Conservation (phyloP, 176 grass and related monocot species). For the Bothriochloa decipiens region DNA sequence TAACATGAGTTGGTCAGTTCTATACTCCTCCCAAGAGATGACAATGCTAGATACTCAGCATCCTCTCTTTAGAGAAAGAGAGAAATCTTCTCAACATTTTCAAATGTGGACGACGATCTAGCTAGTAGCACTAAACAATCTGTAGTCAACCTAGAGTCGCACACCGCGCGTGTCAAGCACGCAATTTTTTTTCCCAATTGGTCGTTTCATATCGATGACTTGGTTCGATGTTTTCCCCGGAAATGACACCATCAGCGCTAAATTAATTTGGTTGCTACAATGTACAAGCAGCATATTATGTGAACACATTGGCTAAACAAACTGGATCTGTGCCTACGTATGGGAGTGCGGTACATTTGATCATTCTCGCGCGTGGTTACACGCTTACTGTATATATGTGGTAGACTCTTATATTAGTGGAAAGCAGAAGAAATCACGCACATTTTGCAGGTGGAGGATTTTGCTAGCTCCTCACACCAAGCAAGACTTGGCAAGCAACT, state of each 20-base stretch:
- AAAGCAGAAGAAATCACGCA: too few species aligned
- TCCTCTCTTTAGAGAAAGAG: background rate
- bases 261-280: too few species aligned
- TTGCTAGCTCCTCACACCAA: too few species aligned
- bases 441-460: too few species aligned
- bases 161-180: background rate
- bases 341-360: background rate
- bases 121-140: background rate
- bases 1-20: background rate
- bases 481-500: too few species aligned
- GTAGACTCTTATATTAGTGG: too few species aligned
- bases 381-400: too few species aligned
- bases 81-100: background rate
- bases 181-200: background rate
- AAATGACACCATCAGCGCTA: background rate
- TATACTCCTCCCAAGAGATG: background rate
- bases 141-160: background rate
- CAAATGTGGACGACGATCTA: conserved; percentile 5
- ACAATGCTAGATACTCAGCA: background rate
- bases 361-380: too few species aligned
- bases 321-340: background rate
- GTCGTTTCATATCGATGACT: background rate
- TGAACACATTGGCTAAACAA: background rate
- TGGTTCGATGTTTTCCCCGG: background rate
- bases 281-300: background rate